These are phyloP conservation scores for Phialophora tarda DNA, from an alignment of 2,329 filamentous ascomycete genomes.

Conservation along the genomic window DNA sequence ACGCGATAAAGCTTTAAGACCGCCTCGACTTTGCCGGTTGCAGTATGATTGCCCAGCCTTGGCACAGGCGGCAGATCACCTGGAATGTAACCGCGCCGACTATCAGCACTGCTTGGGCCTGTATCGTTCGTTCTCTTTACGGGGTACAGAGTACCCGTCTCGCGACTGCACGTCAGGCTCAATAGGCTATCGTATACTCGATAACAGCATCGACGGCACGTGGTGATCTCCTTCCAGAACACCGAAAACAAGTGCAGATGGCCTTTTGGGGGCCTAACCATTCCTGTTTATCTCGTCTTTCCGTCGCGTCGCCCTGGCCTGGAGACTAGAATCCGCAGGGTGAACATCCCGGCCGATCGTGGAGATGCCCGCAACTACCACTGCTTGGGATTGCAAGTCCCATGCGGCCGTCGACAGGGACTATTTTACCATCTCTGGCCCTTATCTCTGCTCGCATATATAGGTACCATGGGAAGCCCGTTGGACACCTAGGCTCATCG, in stretches of 20 bases:
- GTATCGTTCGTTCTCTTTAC: neutral
- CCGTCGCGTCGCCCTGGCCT: neutral
- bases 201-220: neutral
- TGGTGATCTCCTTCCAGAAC: neutral
- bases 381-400: neutral
- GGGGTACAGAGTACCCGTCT: neutral
- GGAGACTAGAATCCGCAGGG: slow-evolving; percentile 6
- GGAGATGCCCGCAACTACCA: slow-evolving; percentile 19
- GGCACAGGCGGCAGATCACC: slow-evolving; percentile 2
- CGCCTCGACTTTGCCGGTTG: slow-evolving; percentile 12
- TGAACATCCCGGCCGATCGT: slow-evolving; percentile 12
- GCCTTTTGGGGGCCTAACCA: neutral
- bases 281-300: neutral
- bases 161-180: neutral
- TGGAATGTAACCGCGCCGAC: slow-evolving; percentile 7
- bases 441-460: slow-evolving; percentile 18
- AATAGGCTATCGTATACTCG: neutral
- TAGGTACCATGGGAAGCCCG: slow-evolving; percentile 1
- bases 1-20: neutral
- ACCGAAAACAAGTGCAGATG: neutral
- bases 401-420: slow-evolving; percentile 1
- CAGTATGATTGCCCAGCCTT: slow-evolving; percentile 17
- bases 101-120: slow-evolving; percentile 3
- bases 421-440: slow-evolving; percentile 8
- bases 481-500: neutral